A percentile compares a stretch with the other conserved stretches of the same genome.
Evolutionary conservation across 257 asterid genomes (phyloP).

Genomic region (Penstemon newberryi): DNA sequence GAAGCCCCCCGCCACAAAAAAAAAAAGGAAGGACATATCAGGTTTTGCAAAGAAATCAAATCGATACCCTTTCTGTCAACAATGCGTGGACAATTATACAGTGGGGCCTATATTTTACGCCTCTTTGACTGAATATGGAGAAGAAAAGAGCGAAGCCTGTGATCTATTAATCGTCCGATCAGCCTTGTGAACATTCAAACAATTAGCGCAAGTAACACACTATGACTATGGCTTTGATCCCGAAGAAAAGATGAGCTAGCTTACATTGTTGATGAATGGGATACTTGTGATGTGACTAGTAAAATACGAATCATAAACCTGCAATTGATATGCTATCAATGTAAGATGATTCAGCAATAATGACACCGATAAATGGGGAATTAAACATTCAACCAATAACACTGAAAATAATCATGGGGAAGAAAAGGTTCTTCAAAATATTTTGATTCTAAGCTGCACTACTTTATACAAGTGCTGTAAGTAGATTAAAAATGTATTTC

Average conservation of each 20-base stretch:
- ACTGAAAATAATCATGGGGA: background rate
- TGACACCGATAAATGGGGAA: constrained; percentile 1
- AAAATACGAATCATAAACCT: constrained; percentile 34
- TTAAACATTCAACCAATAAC: constrained; percentile 5
- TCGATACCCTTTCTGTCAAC: constrained; percentile 41
- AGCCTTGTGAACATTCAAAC: constrained; percentile 1
- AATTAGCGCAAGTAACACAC: constrained; percentile 3
- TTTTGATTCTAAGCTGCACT: too few relatives aligned
- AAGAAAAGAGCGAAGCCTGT: constrained; percentile 23
- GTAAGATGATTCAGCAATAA: constrained; percentile 23
- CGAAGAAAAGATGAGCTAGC: constrained; percentile 23
- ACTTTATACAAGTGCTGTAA: too few relatives aligned
- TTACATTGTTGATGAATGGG: constrained; percentile 44
- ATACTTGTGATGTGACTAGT: constrained; percentile 40
- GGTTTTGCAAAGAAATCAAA: constrained; percentile 14
- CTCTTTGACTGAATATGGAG: constrained; percentile 42
- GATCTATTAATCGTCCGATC: constrained; percentile 19
- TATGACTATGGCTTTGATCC: constrained; percentile 3
- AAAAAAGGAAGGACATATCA: constrained; percentile 5
- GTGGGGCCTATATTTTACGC: constrained; percentile 29
- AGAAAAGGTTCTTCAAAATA: background rate
- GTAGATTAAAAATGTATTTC: too few relatives aligned
- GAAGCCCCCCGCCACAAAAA: background rate
- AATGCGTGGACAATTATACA: constrained; percentile 56
- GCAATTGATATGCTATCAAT: constrained; percentile 30